Base-by-base conservation (phyloP, 495 filamentous ascomycete species). In the Neurospora terricola region DNA sequence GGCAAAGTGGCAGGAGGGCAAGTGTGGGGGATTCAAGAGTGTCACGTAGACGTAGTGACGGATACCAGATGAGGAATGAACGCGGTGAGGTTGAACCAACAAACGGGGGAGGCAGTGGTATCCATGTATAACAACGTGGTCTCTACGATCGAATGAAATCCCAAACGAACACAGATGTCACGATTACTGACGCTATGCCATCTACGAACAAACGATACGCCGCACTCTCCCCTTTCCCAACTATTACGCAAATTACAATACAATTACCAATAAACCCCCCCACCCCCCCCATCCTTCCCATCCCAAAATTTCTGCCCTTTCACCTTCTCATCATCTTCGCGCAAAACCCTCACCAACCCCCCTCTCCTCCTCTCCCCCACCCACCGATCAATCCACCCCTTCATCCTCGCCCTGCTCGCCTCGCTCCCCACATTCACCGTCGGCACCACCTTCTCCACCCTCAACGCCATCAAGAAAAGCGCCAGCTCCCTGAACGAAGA, bases 401-500 rank as follows among this genome's bases (percentile, higher is more conserved):
- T 97, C 96, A 99, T 99, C 80, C 86, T 87, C 81, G 90, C 90
- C 69, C 96, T 86, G 5, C 80, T 79, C 30, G 76, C 78, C 70
- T 85, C 87, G 70, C 82, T 87, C 21, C 93, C 94, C 16, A 97
- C 92, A 81, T 98, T 98, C 0, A 99, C 96, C 6, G 96, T 99
- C 3, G 96, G 96, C 21, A 99, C 90, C 4, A 99, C 87, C 81
- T 89, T 91, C 70, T 94, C 94, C 72, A 98, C 95, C 69, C 92
- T 82, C 81, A 99, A 80, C 71, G 90, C 90, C 82, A 94, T 96
- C 75, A 93, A 90, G 77, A 99, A 98, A 88, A 97, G 90, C 3
- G 93, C 94, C 80, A 99, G 81, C 85, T 99, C 96, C 27, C 96
- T 84, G 78, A 99, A 99, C 59, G 90, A 93, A 80, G 92, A 95